These are phyloP conservation scores for Papiliotrema laurentii DNA, from an alignment of 1,284 basidiomycete genomes.

Conservation along the genomic window DNA sequence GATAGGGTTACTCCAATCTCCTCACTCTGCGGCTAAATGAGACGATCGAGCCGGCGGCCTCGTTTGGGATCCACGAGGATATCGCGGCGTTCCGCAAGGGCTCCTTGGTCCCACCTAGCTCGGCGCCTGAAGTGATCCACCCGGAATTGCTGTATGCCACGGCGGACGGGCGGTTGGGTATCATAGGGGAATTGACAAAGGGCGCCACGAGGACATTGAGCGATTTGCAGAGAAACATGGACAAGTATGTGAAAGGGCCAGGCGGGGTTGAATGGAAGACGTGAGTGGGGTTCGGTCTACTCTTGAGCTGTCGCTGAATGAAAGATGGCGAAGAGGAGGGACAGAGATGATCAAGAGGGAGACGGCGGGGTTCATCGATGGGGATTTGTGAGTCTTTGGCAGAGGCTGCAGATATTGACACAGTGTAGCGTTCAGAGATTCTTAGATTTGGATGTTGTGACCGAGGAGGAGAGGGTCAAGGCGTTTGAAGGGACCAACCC, in stretches of 20 bases:
- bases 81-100: conserved; percentile 44
- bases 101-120: conserved; percentile 30
- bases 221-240: conserved; percentile 73
- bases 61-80: conserved; percentile 50
- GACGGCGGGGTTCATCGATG: conserved; percentile 74
- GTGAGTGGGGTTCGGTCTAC: conserved; percentile 49
- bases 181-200: conserved; percentile 63
- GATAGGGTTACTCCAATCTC: conserved; percentile 60
- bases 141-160: conserved; percentile 74
- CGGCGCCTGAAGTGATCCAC: conserved; percentile 24
- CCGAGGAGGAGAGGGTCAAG: conserved; percentile 14
- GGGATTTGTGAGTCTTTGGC: conserved; percentile 58
- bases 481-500: conserved; percentile 31
- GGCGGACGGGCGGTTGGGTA: conserved; percentile 71
- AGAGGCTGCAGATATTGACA: no score
- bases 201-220: conserved; percentile 62
- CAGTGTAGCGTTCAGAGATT: conserved; percentile 58
- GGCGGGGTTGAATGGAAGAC: conserved; percentile 62
- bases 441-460: conserved; percentile 47
- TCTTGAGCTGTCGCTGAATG: neutral
- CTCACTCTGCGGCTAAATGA: conserved; percentile 54
- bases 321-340: conserved; percentile 62
- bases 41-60: conserved; percentile 42
- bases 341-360: conserved; percentile 57
- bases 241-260: conserved; percentile 54